A percentile compares a stretch with the other conserved stretches of the same genome.
These are phyloP conservation scores for Agrostemma githago DNA, from an alignment of 148 eudicot species.

Conservation along the genomic window DNA sequence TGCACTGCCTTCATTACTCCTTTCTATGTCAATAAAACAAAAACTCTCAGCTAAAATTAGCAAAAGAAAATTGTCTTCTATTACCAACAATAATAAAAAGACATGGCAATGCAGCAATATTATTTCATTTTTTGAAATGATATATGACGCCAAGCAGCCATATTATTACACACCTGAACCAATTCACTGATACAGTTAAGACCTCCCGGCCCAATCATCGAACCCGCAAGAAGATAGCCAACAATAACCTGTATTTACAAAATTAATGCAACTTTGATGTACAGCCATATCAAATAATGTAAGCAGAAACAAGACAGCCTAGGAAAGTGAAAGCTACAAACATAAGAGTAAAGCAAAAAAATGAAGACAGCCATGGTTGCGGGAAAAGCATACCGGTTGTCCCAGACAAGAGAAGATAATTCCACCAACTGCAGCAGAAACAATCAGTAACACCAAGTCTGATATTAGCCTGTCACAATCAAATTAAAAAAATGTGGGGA, in stretches of 20 bases:
- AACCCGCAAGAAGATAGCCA: constrained; percentile 97
- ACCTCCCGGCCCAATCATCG: constrained; percentile 96
- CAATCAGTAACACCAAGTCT: constrained; percentile 87
- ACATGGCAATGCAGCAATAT: not conserved
- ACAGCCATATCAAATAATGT: constrained; percentile 8
- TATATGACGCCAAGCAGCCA: not conserved
- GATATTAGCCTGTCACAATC: constrained; percentile 69
- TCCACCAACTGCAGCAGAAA: constrained; percentile 98
- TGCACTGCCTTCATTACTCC: not conserved
- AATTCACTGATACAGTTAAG: constrained; percentile 81
- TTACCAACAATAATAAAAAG: constrained; percentile 1
- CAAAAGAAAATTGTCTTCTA: not conserved
- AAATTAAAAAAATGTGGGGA: not conserved
- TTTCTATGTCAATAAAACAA: not conserved
- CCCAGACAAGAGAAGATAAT: constrained; percentile 88
- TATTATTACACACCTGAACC: constrained; percentile 71
- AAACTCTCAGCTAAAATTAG: not conserved
- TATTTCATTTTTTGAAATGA: not conserved
- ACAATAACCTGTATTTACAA: constrained; percentile 66
- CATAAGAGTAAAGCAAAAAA: not conserved
- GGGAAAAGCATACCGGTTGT: constrained; percentile 69
- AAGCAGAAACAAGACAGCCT: not conserved
- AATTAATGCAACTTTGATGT: not conserved
- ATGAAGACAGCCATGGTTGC: constrained; percentile 7
- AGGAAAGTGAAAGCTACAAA: not conserved